A percentile compares a stretch with the other conserved stretches of the same genome.
These are phyloP conservation scores for Verticillium isaacii DNA, from an alignment of 2,329 filamentous ascomycete genomes.

Conservation along the genomic window DNA sequence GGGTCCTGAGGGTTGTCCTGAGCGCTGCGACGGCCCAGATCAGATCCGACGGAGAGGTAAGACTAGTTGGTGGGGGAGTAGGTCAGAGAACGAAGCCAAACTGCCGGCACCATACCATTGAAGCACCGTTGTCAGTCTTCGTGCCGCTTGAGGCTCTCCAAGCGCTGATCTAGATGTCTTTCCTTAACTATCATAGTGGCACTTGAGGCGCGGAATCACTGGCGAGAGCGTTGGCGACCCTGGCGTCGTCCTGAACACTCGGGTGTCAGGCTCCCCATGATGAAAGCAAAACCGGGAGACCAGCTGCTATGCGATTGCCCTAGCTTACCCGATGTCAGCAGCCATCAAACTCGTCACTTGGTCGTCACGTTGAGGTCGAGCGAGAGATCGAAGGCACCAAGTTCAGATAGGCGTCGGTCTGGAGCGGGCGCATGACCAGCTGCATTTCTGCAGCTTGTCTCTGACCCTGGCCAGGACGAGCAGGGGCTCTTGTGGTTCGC, in stretches of 20 bases:
- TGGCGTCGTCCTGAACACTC: background rate
- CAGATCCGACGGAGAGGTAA: background rate
- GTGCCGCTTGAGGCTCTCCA: background rate
- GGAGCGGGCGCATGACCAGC: background rate
- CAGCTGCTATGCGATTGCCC: background rate
- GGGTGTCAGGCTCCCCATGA: background rate
- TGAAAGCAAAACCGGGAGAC: background rate
- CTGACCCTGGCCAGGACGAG: background rate
- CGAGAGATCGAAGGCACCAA: background rate
- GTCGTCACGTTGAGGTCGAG: background rate
- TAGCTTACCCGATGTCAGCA: background rate
- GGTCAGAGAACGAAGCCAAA: background rate
- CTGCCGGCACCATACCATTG: background rate
- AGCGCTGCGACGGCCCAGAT: background rate
- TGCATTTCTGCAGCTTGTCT: background rate
- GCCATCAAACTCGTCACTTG: background rate
- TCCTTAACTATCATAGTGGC: too few relatives aligned
- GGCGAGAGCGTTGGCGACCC: background rate
- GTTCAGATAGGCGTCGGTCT: background rate
- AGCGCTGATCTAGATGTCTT: background rate
- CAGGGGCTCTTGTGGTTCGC: background rate
- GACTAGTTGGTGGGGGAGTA: background rate
- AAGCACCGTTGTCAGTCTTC: background rate
- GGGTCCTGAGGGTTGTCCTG: background rate
- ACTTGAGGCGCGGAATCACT: too few relatives aligned